Evolutionary conservation across 1,139 yeast genomes (phyloP).

Genomic region (Hyphopichia fennica): DNA sequence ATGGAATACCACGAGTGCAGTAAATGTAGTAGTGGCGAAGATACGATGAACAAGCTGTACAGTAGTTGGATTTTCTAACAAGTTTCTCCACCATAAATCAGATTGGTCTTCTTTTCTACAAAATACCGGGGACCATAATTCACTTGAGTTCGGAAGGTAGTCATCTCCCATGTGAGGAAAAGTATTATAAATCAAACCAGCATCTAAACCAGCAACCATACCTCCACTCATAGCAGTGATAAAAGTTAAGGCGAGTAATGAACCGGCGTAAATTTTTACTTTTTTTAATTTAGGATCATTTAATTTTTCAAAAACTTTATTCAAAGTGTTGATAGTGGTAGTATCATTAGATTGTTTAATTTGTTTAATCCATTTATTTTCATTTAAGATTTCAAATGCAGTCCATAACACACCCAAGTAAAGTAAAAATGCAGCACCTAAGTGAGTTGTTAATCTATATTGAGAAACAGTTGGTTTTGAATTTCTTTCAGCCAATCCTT

Average conservation of each 20-base stretch:
- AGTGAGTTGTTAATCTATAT: conserved; percentile 89
- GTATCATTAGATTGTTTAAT: conserved; percentile 49
- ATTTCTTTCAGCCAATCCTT: conserved; percentile 73
- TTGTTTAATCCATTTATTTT: conserved; percentile 54
- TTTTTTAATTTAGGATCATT: conserved; percentile 53
- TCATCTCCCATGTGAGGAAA: conserved; percentile 96
- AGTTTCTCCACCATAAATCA: conserved; percentile 87
- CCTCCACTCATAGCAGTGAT: conserved; percentile 96
- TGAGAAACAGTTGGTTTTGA: conserved; percentile 96
- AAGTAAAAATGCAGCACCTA: conserved; percentile 88
- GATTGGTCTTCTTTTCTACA: conserved; percentile 65
- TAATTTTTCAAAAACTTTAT: conserved; percentile 51
- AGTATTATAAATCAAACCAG: conserved; percentile 92
- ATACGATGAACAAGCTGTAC: conserved; percentile 92
- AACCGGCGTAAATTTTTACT: conserved; percentile 55
- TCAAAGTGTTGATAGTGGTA: conserved; percentile 33
- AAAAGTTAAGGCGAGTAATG: conserved; percentile 68
- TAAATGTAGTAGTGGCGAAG: conserved; percentile 80
- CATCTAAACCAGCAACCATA: conserved; percentile 97
- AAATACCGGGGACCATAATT: conserved; percentile 74
- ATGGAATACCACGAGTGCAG: conserved; percentile 65
- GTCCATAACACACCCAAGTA: conserved; percentile 90
- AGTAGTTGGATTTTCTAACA: conserved; percentile 93
- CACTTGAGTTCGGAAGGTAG: conserved; percentile 67
- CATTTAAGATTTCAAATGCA: conserved; percentile 79